A percentile compares a stretch with the other conserved stretches of the same genome.
Conservation (phyloP, 1,284 basidiomycete species). For the Cryptococcus sp. region DNA sequence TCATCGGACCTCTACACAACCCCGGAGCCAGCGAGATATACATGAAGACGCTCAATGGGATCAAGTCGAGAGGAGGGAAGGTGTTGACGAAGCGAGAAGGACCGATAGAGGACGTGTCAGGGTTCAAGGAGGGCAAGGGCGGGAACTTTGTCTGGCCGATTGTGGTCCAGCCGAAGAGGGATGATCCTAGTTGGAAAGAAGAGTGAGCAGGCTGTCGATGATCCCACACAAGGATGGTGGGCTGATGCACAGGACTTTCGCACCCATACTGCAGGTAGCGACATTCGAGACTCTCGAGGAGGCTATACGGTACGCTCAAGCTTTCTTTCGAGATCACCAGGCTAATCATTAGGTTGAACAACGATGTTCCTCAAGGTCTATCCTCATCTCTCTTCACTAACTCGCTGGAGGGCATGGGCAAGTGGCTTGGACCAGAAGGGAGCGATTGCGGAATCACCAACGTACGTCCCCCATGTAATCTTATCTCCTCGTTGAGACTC, state of each 20-base stretch:
- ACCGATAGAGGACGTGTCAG: constrained; percentile 16
- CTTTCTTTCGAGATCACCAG: not conserved
- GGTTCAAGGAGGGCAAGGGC: constrained; percentile 51
- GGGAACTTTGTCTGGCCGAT: constrained; percentile 88
- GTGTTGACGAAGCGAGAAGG: constrained; percentile 49
- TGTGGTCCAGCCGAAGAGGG: constrained; percentile 54
- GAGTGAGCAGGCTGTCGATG: constrained; percentile 53
- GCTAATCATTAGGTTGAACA: constrained; percentile 61
- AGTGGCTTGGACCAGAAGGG: constrained; percentile 84
- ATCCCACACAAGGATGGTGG: constrained; percentile 58
- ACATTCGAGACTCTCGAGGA: constrained; percentile 84
- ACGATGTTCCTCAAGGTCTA: constrained; percentile 81
- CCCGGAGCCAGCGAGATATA: constrained; percentile 62
- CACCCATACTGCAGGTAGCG: constrained; percentile 67
- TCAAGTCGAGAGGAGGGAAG: constrained; percentile 64
- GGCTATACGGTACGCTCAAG: constrained; percentile 58
- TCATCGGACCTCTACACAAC: constrained; percentile 84
- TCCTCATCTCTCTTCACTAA: constrained; percentile 87
- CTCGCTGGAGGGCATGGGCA: constrained; percentile 71
- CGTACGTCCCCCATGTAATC: constrained; percentile 31
- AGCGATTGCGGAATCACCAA: constrained; percentile 83
- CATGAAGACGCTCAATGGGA: constrained; percentile 57
- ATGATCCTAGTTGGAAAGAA: constrained; percentile 41
- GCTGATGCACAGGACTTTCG: constrained; percentile 25
- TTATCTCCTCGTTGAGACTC: not conserved